phyloP scores from a whole-genome alignment of 2,329 filamentous ascomycete species.

The Aspergillus hiratsukae region DNA sequence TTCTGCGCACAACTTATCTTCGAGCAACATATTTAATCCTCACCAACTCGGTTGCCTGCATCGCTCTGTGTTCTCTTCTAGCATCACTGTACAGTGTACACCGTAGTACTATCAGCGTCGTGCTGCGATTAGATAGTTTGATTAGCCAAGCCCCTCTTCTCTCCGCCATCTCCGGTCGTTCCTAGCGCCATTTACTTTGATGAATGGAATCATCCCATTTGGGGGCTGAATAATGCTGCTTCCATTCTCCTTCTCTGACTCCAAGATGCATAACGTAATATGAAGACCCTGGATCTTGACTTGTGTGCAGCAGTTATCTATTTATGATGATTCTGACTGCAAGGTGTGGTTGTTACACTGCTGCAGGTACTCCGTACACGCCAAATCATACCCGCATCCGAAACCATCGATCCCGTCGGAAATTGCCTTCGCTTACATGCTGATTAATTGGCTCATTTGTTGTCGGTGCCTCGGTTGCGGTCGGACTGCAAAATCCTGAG shows the following conservation, averaged over 20 bases:
- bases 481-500: neutral
- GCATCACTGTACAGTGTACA: neutral
- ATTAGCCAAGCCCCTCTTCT: slow-evolving; percentile 7
- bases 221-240: neutral
- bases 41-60: neutral
- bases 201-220: neutral
- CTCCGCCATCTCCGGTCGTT: slow-evolving; percentile 4
- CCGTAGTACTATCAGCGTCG: no score
- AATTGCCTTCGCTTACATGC: neutral
- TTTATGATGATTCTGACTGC: neutral
- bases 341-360: neutral
- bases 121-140: neutral
- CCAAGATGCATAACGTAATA: neutral
- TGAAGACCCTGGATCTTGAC: no score
- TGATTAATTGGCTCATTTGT: neutral
- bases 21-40: neutral
- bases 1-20: neutral
- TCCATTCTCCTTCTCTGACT: neutral
- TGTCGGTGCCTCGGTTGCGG: neutral
- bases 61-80: neutral
- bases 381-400: no score
- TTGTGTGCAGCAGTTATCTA: no score
- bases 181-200: slow-evolving; percentile 4
- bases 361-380: no score
- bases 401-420: neutral